phyloP scores from a whole-genome alignment of 768 basidiomycete genomes.

The Sarcomyxa edulis region DNA sequence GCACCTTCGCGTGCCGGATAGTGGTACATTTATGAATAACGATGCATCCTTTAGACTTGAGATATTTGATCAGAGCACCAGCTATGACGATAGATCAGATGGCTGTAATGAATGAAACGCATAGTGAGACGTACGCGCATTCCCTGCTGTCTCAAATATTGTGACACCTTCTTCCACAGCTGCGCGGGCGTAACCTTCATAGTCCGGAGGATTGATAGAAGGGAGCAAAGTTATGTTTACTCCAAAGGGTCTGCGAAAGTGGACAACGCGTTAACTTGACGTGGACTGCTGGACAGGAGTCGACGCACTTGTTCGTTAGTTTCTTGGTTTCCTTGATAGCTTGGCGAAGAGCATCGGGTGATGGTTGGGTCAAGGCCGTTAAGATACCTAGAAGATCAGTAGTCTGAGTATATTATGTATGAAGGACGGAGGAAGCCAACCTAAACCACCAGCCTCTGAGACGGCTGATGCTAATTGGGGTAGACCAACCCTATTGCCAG shows the following conservation, averaged over 20 bases:
- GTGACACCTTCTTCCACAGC: constrained; percentile 84
- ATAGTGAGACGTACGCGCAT: constrained; percentile 57
- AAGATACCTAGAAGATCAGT: constrained; percentile 52
- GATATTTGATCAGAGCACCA: constrained; percentile 69
- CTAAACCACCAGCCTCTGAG: constrained; percentile 79
- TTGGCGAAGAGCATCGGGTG: constrained; percentile 70
- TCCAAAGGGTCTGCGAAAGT: too few relatives aligned
- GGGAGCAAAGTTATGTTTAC: constrained; percentile 88
- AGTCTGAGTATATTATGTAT: not conserved
- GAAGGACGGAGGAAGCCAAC: constrained; percentile 29
- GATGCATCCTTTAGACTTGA: constrained; percentile 72
- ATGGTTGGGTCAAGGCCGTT: constrained; percentile 86
- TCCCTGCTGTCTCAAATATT: constrained; percentile 92
- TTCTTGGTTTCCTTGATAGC: constrained; percentile 77
- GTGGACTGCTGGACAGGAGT: too few relatives aligned
- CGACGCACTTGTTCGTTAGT: constrained; percentile 61
- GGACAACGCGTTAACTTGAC: too few relatives aligned
- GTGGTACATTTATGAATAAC: constrained; percentile 92
- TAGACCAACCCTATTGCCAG: constrained; percentile 61
- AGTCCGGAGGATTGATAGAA: constrained; percentile 86
- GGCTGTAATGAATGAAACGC: not conserved
- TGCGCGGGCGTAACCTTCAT: constrained; percentile 75
- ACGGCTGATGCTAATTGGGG: constrained; percentile 74
- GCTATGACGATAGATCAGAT: constrained; percentile 36
- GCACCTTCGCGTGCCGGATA: constrained; percentile 78